These are phyloP conservation scores for Prunus mongolica DNA, from an alignment of 306 rosid species.

Conservation along the genomic window DNA sequence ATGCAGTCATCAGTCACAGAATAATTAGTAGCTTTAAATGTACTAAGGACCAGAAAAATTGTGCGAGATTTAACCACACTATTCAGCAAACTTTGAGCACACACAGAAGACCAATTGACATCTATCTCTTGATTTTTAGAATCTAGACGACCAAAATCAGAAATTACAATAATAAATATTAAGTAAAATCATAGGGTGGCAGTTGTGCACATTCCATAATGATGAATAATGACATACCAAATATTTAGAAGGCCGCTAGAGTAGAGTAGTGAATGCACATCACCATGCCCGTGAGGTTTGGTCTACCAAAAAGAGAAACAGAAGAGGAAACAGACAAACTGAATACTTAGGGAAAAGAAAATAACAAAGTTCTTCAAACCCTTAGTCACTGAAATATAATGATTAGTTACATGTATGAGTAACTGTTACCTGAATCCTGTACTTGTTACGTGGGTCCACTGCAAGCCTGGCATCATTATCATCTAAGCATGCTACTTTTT, in stretches of 20 bases:
- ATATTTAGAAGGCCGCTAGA: conserved; percentile 81
- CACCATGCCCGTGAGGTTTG: conserved; percentile 99
- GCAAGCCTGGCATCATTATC: conserved; percentile 97
- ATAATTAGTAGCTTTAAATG: background rate
- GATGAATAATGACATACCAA: conserved; percentile 56
- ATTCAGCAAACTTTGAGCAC: background rate
- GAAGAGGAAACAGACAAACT: background rate
- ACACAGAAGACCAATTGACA: conserved; percentile 3
- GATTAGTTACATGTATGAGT: background rate
- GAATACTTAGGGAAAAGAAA: conserved; percentile 1
- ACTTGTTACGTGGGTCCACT: conserved; percentile 66
- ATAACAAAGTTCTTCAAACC: background rate
- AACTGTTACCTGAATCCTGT: conserved; percentile 76
- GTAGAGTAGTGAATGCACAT: conserved; percentile 89
- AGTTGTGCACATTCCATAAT: conserved; percentile 14
- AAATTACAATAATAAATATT: background rate
- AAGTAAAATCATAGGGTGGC: conserved; percentile 1
- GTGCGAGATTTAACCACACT: background rate
- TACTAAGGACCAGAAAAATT: background rate
- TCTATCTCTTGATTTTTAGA: background rate
- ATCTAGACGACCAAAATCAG: background rate
- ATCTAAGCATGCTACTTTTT: conserved; percentile 95
- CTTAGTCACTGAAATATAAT: background rate
- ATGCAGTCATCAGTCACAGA: background rate
- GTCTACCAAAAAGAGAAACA: conserved; percentile 52